Base-by-base conservation (phyloP, 495 filamentous ascomycete genomes). In the Hypoxylon crocopeplum region DNA sequence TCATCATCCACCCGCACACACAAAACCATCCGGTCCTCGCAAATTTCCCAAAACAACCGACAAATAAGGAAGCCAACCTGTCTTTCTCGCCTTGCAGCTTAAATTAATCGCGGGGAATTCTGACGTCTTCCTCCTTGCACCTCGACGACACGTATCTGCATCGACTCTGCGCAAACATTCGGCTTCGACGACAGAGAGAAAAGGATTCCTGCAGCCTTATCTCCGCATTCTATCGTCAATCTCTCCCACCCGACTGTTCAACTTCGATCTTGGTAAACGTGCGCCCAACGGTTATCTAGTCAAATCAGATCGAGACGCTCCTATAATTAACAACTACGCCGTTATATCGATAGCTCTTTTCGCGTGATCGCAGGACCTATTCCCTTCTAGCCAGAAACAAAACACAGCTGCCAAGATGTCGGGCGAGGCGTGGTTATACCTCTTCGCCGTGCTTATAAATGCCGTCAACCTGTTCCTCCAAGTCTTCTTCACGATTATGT, bases 401-500 rank as follows among this genome's bases (percentile, higher is more conserved):
- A 21, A 29, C 40, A 46, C 50, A 66, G 47, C 65, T 38, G 58
- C 76, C 80, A 95, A 78, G 59, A 98, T 98, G 93, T 97, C 93
- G 66, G 93, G 93, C 71, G 93, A 98, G 86, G 94, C 93, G 78
- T 98, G 93, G 95, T 84, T 99, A 73, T 99, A 96, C 82, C 88
- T 99, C 66, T 83, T 99, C 75, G 88, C 94, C 77, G 95, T 99
- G 76, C 84, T 99, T 72, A 94, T 99, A 80, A 99, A 99, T 83
- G 95, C 95, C 79, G 94, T 98, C 86, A 99, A 99, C 84, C 85
- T 99, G 64, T 99, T 99, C 77, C 85, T 99, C 44, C 95, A 99
- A 78, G 95, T 99, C 52, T 99, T 99, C 83, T 99, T 99, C 83
- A 99, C 95, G 33, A 99, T 99, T 66, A 99, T 99, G 95, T 99